Base-by-base conservation (phyloP, 176 grass and related monocot genomes). In the Melocanna baccifera region DNA sequence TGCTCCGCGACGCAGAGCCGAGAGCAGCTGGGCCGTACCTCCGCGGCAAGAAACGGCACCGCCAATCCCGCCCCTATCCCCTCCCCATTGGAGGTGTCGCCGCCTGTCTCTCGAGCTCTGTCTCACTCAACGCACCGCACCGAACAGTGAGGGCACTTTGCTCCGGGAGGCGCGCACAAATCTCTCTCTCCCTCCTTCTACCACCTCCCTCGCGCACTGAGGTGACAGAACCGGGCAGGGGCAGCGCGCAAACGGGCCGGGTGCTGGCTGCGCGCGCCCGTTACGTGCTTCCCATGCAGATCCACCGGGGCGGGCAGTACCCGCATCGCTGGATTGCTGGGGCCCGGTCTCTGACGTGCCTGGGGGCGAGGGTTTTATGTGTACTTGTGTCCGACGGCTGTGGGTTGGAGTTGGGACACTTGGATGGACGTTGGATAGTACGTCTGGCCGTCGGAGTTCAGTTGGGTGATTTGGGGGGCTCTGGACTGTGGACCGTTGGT, bases 141-240 rank as follows among this genome's bases (percentile, higher is more conserved):
- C 63, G 51, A 40, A 73, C 84, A 81, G 64, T 89, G 61, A 45
- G 45, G 71, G 30, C 70, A 86, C 57, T 86, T 61, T 40, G 83
- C 88, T 81, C 88, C 67, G 88, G 79, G 88, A 61, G 45, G 84
- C 88, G 78, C 57, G 73, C 79, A 19, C 46, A 47, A n/a, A 57
- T 62, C 47, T 28, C n/a, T 13, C 51, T 5, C 51, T 12, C 13
- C 43, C 51, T 12, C 13, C 43, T 52, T 62, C 63, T 29, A 78
- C 57, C 75, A 18, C 20, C 62, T 16, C 63, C 65, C 63, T 65
- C 57, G 30, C 69, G 62, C 53, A 41, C 53, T 46, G 62, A 55
- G 69, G 56, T 56, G 71, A 50, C 78, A 87, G 85, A 45, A 67
- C 62, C 70, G 70, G 69, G 78, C 76, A 65, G 75, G 3, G 78